Percentiles rank a stretch among this genome's conserved stretches.
phyloP scores from a whole-genome alignment of 2,329 filamentous ascomycete species.

The Aureobasidium sp. region DNA sequence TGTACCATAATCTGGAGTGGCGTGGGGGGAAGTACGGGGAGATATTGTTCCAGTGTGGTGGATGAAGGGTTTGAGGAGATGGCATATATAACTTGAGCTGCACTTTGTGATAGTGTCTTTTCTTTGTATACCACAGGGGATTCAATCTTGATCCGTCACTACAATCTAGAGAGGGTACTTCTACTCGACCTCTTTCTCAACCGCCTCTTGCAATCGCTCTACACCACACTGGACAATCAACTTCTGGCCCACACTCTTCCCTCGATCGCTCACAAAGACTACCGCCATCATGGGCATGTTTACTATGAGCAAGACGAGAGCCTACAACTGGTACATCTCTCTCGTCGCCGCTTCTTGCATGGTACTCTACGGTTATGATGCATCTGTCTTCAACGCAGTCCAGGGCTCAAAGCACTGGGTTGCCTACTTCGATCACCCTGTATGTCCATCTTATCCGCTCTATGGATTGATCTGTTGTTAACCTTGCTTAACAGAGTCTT shows the following conservation, averaged over 20 bases:
- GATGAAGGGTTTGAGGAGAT: not conserved
- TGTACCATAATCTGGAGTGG: slow-evolving; percentile 3
- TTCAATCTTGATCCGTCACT: not conserved
- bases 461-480: too few species aligned
- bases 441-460: slow-evolving; percentile 14
- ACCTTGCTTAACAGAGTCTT: slow-evolving; percentile 27
- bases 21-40: slow-evolving; percentile 14
- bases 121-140: not conserved
- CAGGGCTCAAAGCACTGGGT: slow-evolving; percentile 75
- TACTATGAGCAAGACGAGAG: slow-evolving; percentile 36
- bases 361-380: slow-evolving; percentile 81
- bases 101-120: not conserved
- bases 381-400: slow-evolving; percentile 77
- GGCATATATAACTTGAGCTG: slow-evolving; percentile 2
- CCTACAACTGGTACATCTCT: slow-evolving; percentile 69
- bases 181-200: too few species aligned
- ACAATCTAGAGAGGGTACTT: too few species aligned
- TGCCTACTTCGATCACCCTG: slow-evolving; percentile 62
- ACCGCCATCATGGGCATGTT: slow-evolving; percentile 15
- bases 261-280: not conserved
- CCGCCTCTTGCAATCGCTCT: not conserved
- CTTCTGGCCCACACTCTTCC: not conserved
- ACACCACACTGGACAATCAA: too few species aligned
- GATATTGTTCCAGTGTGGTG: slow-evolving; percentile 13
- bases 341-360: slow-evolving; percentile 77